Percentiles rank a stretch among this genome's conserved stretches.
phyloP scores from a whole-genome alignment of 768 basidiomycete genomes.

The Suillus hirtellus region DNA sequence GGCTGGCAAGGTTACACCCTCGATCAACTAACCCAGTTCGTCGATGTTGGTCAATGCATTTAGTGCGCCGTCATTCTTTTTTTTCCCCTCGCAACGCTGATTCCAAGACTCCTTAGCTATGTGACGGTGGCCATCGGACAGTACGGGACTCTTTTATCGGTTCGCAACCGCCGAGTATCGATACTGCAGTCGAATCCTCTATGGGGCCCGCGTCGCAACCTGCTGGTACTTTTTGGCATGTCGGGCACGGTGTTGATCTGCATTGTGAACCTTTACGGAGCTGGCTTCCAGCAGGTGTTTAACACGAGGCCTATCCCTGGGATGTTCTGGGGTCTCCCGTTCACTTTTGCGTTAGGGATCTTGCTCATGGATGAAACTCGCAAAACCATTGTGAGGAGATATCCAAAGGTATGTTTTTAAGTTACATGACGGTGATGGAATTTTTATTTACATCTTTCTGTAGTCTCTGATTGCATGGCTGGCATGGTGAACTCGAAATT shows the following conservation, averaged over 20 bases:
- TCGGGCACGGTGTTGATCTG: constrained; percentile 32
- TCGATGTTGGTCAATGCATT: constrained; percentile 41
- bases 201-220: constrained; percentile 42
- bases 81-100: neutral
- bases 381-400: constrained; percentile 38
- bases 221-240: constrained; percentile 35
- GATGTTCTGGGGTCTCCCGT: constrained; percentile 43
- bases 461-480: constrained; percentile 30
- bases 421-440: neutral
- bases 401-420: constrained; percentile 30
- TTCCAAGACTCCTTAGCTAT: constrained; percentile 27
- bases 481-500: constrained; percentile 24
- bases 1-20: constrained; percentile 35
- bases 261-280: constrained; percentile 37
- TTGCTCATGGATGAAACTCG: constrained; percentile 39
- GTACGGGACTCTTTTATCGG: constrained; percentile 25
- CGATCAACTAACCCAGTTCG: constrained; percentile 36
- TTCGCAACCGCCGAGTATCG: constrained; percentile 33
- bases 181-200: constrained; percentile 27
- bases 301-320: constrained; percentile 34
- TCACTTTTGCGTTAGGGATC: constrained; percentile 37
- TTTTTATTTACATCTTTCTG: neutral
- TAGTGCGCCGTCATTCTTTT: constrained; percentile 33
- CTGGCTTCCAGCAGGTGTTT: constrained; percentile 24
- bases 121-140: constrained; percentile 35